Evolutionary conservation across 257 asterid genomes (phyloP), one percentile per base, ranked within the genome.

Genomic region (Jacaranda copaia): DNA sequence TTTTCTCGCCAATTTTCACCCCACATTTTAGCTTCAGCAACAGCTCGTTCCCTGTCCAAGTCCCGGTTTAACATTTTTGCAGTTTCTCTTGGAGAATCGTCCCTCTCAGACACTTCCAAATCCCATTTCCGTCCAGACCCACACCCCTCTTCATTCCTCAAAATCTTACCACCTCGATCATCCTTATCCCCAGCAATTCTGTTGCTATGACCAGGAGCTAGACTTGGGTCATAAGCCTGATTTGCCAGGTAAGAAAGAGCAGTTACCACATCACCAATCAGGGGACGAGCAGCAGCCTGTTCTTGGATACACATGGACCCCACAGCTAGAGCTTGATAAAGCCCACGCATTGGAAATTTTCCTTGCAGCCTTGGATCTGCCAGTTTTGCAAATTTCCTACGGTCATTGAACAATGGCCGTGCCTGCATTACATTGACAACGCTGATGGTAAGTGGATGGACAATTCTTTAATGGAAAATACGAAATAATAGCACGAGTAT

Each of bases 1-100:
- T 95, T 90, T 56, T 94, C 96, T 35, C 98, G 83, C 97, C 92
- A 91, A 77, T 95, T 95, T 45, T 95, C 98, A 3, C 99, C 99
- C 99, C 99, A 96, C 99, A 93, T 90, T 81, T 96, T 96, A 12
- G 98, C 99, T 81, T 96, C 99, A 0, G 99, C 98, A 16, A 93
- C 98, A 3, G 99, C 99, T 7, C 99, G 86, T 84, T 93, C 99
- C 76, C 98, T 83, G 51, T 92, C 98, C 71, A 88, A 72, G 69
- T 90, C 98, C 76, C 93, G 83, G 84, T 88, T 91, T 51, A 92
- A 71, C 84, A 80, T 87, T 82, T 82, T 90, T 0, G 86, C 91
- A 3, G 92, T 88, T 80, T 95, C 97, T 78, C 83, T 82, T 0
- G 97, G 97, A 20, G 97, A 91, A 40, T 93, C 97, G 12, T 93